Conservation (phyloP, 2,329 filamentous ascomycete genomes). For the Sporothrix humicola region DNA sequence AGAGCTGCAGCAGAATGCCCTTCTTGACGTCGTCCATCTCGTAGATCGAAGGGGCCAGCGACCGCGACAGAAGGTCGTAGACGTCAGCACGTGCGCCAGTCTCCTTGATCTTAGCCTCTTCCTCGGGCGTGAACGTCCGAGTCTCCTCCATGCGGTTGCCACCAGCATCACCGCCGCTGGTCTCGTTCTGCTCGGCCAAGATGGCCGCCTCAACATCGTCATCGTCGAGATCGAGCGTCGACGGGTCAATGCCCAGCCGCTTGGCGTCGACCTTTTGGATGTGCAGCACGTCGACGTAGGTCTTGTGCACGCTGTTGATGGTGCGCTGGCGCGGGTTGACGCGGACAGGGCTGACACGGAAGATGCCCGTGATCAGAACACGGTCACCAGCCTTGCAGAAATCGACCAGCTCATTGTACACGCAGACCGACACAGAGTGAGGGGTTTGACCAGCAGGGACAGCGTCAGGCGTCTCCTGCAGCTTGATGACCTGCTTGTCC, state of each 20-base stretch:
- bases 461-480: conserved; percentile 95
- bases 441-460: conserved; percentile 96
- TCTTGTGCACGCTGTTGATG: conserved; percentile 96
- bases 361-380: conserved; percentile 94
- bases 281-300: conserved; percentile 92
- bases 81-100: conserved; percentile 83
- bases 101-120: conserved; percentile 84
- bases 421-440: conserved; percentile 93
- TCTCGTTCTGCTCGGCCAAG: conserved; percentile 49
- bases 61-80: conserved; percentile 89
- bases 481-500: conserved; percentile 98
- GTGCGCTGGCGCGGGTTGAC: conserved; percentile 92
- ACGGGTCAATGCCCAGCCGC: conserved; percentile 86
- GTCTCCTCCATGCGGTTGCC: conserved; percentile 82
- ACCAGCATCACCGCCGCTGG: conserved; percentile 58
- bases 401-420: conserved; percentile 96
- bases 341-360: conserved; percentile 90
- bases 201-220: conserved; percentile 59
- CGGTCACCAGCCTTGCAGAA: conserved; percentile 98
- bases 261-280: conserved; percentile 97
- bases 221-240: conserved; percentile 77
- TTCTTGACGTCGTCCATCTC: conserved; percentile 99
- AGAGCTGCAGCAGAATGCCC: conserved; percentile 93
- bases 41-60: conserved; percentile 91
- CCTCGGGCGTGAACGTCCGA: conserved; percentile 81